These are phyloP conservation scores for Chlamydomonas incerta DNA, from an alignment of 139 green algal species.

Conservation along the genomic window DNA sequence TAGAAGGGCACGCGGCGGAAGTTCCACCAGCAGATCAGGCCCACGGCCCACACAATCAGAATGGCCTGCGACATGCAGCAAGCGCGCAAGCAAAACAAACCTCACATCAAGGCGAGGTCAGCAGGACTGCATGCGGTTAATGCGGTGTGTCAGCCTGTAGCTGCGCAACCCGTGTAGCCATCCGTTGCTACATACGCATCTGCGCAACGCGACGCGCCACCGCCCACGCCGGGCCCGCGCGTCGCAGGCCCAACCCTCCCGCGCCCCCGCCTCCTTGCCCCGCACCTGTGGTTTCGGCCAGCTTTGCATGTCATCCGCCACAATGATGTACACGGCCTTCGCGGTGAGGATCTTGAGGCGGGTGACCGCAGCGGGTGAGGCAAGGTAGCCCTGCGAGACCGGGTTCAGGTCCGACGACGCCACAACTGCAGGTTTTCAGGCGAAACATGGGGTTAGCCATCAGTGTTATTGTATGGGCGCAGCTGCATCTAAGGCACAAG, in stretches of 20 bases:
- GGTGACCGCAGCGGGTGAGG: not conserved
- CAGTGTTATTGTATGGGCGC: too few species aligned
- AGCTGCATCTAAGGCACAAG: too few species aligned
- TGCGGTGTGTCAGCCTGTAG: not conserved
- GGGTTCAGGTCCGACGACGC: constrained; percentile 38
- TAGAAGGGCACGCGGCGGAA: not conserved
- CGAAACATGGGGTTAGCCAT: too few species aligned
- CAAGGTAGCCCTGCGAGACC: constrained; percentile 12
- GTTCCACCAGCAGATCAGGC: constrained; percentile 6
- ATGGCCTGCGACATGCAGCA: too few species aligned
- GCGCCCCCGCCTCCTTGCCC: not conserved
- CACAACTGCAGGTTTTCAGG: constrained; percentile 11
- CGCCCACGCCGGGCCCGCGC: too few species aligned
- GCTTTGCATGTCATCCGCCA: not conserved
- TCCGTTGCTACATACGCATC: not conserved
- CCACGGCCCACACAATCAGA: too few species aligned
- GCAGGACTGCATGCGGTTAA: too few species aligned
- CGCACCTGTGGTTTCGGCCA: not conserved
- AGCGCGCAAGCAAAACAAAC: too few species aligned
- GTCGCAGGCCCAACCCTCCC: not conserved
- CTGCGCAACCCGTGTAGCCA: not conserved
- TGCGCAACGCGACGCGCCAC: too few species aligned
- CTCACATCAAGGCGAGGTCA: too few species aligned
- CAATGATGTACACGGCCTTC: constrained; percentile 28
- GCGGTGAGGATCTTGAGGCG: constrained; percentile 23